Conservation (phyloP, 73 alveolate genomes). For the Tetrahymena borealis region DNA sequence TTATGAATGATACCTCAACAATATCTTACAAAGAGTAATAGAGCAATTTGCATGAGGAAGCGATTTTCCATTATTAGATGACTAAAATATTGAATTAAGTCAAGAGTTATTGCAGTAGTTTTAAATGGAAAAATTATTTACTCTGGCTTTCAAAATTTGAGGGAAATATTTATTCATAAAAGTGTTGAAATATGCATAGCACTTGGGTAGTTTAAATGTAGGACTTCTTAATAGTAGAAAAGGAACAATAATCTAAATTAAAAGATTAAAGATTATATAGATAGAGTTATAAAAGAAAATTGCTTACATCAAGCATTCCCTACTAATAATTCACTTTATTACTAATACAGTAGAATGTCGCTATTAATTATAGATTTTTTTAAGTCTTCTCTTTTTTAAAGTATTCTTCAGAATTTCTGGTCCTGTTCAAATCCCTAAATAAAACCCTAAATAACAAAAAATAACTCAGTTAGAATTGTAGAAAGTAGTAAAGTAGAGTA, state of each 20-base stretch:
- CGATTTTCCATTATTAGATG: neutral
- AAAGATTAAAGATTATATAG: neutral
- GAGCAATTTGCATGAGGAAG: constrained; percentile 1
- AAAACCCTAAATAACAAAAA: neutral
- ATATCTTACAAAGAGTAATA: neutral
- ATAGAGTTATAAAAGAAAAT: neutral
- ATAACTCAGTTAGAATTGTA: neutral
- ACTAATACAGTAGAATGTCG: constrained; percentile 30
- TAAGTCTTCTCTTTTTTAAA: constrained; percentile 28
- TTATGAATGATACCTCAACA: neutral
- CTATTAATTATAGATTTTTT: constrained; percentile 7
- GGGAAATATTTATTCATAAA: constrained; percentile 28
- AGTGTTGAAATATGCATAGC: constrained; percentile 30
- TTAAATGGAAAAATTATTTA: neutral
- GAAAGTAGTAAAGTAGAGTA: too few relatives aligned
- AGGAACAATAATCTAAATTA: constrained; percentile 9
- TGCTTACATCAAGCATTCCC: constrained; percentile 32
- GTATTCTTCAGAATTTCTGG: constrained; percentile 29
- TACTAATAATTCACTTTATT: constrained; percentile 22
- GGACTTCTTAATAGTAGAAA: constrained; percentile 24
- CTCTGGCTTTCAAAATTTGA: constrained; percentile 20
- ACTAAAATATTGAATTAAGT: neutral
- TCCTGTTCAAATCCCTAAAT: constrained; percentile 18
- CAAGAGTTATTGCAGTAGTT: neutral
- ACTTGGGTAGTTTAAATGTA: constrained; percentile 16